Evolutionary conservation across 1,284 basidiomycete genomes (phyloP).

Genomic region (Sporisorium sorghi): DNA sequence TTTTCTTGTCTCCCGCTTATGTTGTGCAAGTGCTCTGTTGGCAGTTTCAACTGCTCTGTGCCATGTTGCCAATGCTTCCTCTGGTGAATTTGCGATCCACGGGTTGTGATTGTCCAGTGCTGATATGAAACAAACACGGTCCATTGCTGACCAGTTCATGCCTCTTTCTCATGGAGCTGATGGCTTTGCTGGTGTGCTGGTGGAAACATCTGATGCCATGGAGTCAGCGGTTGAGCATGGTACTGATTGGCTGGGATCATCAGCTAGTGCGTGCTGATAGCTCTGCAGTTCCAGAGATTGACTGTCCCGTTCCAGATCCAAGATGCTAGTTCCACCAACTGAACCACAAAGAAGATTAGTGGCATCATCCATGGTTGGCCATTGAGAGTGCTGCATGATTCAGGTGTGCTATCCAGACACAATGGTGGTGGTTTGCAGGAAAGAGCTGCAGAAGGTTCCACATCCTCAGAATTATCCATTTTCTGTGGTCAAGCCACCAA

Average conservation of each 20-base stretch:
- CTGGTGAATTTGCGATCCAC: not conserved
- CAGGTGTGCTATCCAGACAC: not conserved
- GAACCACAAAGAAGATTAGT: not conserved
- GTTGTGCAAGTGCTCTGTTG: not conserved
- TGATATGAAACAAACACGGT: slow-evolving; percentile 2
- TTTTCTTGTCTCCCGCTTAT: not conserved
- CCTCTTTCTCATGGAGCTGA: not conserved
- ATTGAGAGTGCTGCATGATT: not conserved
- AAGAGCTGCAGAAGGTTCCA: not conserved
- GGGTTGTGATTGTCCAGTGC: slow-evolving; percentile 11
- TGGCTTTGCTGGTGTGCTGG: not conserved
- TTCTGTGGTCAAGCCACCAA: no score
- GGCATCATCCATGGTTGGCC: not conserved
- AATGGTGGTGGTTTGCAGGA: not conserved
- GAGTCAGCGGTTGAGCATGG: not conserved
- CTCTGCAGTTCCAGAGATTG: slow-evolving; percentile 4
- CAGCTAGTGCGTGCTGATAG: not conserved
- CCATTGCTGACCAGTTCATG: slow-evolving; percentile 4
- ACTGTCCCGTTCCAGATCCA: not conserved
- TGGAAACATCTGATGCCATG: not conserved
- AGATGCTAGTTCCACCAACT: not conserved
- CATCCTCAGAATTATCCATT: not conserved
- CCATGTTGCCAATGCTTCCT: not conserved
- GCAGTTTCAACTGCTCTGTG: not conserved
- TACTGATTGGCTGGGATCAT: not conserved